Base-by-base conservation (phyloP, 164 flowering plant genomes). In the Taxillus chinensis region DNA sequence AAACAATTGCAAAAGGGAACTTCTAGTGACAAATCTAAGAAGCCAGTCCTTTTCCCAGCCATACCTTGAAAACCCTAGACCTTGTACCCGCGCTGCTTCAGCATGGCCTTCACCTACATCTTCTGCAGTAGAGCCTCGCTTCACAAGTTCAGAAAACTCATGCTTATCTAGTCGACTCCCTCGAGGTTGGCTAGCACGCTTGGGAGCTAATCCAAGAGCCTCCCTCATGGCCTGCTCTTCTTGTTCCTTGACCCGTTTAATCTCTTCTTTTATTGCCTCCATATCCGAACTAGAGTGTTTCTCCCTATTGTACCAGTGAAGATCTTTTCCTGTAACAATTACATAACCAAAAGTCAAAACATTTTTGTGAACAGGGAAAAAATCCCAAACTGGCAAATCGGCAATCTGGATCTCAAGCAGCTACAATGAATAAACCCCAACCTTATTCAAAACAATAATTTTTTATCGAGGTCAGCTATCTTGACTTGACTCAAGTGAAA, bases 191-290 rank as follows among this genome's bases (percentile, higher is more conserved):
- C 27, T 65, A 60, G 80, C 51, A 58, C 88, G 83, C 71, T 85
- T 88, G 16, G 98, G 98, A 77, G 98, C 98, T 73, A 93, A 79
- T 59, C 98, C 97, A 64, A 93, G 85, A 66, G 96, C 96, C 75
- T 93, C 98, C 70, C 87, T 80, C 97, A 93, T 93, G 48, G 96
- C 89, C 68, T 85, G 89, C 70, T 93, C 98, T 74, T 93, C 98
- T 71, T 88, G 79, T 72, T 93, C 98, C 77, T 92, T 90, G 57
- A 93, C 79, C 71, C 83, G 80, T 64, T 72, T 71, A 17, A 93
- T 85, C 74, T 93, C 98, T 56, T 82, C 95, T 74, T 83, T 86
- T 46, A 82, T 79, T 49, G 89, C 95, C 62, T 90, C 93, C 66
- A 66, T 55, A 50, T 84, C 81, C 27, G 27, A 27, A 40, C 75